Evolutionary conservation across 148 eudicot genomes (phyloP), one percentile per base, ranked within the genome.

Genomic region (Talinum fruticosum): DNA sequence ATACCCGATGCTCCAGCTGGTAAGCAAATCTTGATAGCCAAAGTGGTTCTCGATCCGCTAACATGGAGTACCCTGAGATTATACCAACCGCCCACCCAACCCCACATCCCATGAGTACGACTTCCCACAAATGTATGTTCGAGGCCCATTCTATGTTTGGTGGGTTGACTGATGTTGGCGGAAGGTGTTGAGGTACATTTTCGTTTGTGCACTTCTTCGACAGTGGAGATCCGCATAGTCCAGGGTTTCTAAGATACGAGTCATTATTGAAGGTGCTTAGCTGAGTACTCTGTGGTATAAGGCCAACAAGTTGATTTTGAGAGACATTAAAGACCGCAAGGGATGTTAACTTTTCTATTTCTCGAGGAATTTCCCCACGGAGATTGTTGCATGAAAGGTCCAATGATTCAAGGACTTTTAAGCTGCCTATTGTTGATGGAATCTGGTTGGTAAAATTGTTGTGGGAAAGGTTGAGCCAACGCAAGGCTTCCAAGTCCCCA

Each of bases 331-430:
- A 72, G 53, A 69, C 1, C 35, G 65, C 74, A 4, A 85, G 79
- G 57, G 13, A 73, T 5, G 66, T 61, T 0, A 82, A 32, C 18
- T 33, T 64, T 15, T 51, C 54, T 10, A 85, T 47, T 13, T 76
- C 53, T 26, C 13, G 24, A 54, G 87, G 83, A 47, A 85, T 82
- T 2, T 44, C 10, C 8, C 85, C 83, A 5, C 23, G n/a, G 21
- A 85, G 78, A 36, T 35, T 33, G 54, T 82, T 1, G n/a, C n/a
- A n/a, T n/a, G 85, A 82, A 24, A 82, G 72, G 54, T 85, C 83
- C 41, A 82, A 30, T 14, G 83, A 73, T 69, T 82, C 83, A 6
- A 82, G 73, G 13, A 1, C 18, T n/a, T 19, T 7, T 26, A 82
- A 53, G 10, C 74, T 76, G 8, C 77, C 73, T 2, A 82, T 16